Evolutionary conservation across 805 yeast species (phyloP).

Genomic region (Scheffersomyces stipitis): DNA sequence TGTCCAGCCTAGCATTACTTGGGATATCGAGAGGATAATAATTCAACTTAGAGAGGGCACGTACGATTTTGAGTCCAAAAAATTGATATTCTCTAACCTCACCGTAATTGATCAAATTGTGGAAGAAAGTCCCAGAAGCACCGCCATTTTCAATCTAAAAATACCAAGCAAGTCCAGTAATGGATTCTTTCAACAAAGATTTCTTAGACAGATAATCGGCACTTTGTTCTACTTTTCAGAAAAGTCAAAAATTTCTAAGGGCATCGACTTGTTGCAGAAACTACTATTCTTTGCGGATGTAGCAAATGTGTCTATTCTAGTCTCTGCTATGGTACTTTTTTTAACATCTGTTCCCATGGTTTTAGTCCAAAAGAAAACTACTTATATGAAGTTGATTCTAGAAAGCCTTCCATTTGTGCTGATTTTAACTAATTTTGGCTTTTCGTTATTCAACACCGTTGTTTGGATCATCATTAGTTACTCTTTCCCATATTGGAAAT

Average conservation of each 20-base stretch:
- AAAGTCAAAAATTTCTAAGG: conserved; percentile 1
- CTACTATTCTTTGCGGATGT: neutral
- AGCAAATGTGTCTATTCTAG: neutral
- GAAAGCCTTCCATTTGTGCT: neutral
- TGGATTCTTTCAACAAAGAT: conserved; percentile 1
- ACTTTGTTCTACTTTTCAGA: conserved; percentile 17
- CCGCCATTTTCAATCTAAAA: neutral
- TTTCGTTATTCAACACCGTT: neutral
- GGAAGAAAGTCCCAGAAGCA: neutral
- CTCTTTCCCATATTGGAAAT: neutral
- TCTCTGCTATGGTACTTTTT: neutral
- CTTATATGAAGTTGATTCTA: neutral
- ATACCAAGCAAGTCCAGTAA: neutral
- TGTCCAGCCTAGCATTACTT: conserved; percentile 14
- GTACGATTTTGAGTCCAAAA: conserved; percentile 6
- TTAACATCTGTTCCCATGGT: neutral
- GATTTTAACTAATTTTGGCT: neutral
- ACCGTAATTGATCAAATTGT: conserved; percentile 1
- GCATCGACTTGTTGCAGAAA: neutral
- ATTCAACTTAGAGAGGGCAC: conserved; percentile 11
- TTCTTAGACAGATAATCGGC: conserved; percentile 6
- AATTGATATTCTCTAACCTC: neutral
- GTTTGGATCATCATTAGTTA: too few relatives aligned
- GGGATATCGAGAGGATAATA: conserved; percentile 5
- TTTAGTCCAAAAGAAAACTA: too few relatives aligned